Base-by-base conservation (phyloP, 1,284 basidiomycete genomes). In the Irpex sp. region DNA sequence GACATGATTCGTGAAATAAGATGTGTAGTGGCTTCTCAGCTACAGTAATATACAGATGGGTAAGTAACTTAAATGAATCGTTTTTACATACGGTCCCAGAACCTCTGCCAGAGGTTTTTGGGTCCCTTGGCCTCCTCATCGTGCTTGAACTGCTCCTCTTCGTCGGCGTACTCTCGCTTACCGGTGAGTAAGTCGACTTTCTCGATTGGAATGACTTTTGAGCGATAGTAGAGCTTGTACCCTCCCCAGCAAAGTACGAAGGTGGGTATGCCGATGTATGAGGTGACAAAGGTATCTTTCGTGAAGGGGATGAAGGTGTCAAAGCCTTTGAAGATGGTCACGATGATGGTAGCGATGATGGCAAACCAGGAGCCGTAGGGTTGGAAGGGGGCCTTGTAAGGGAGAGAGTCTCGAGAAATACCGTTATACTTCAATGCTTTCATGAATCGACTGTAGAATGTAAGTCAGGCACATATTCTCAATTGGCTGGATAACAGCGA, bases 321-420 rank as follows among this genome's bases (percentile, higher is more conserved):
- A 62, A 72, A 76, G n/a, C 75, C 82, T 73, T 84, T 85, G 79
- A 92, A 91, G 51, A 92, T 65, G 6, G 84, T 84, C 69, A 92
- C 85, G 66, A 89, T 77, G 2, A 67, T 76, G 4, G 89, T 90
- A 52, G 79, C 74, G 44, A 83, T 73, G 36, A 92, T 74, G 38
- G 85, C 86, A 70, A 88, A 82, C 81, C 83, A 88, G 38, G 82
- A 82, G 8, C 85, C 85, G 70, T 76, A 87, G 11, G 85, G 85
- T 71, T 88, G 86, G 72, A 86, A 82, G 2, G 86, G 86, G 5
- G 89, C 88, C 70, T 84, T 85, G 76, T 88, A 93, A 0, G 88
- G 87, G 13, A 93, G 78, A 7, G 78, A 74, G 57, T 88, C 82
- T 17, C 90, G 81, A 1, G 82, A 83, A 66, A 86, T 80, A 13